Evolutionary conservation across 2,329 filamentous ascomycete species (phyloP).

Genomic region (Pleurostoma richardsiae): DNA sequence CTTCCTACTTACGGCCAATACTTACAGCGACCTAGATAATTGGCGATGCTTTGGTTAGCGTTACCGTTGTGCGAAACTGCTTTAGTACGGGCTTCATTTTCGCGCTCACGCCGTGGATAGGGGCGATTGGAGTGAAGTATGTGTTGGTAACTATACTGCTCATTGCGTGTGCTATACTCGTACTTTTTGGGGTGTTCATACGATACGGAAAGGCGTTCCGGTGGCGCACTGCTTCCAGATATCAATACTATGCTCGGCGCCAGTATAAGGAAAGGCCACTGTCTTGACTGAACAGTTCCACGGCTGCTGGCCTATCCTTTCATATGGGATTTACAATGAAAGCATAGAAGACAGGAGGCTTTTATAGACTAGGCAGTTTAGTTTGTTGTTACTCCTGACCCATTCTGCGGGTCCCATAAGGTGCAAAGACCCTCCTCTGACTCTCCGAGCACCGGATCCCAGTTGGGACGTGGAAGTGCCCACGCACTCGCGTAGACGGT

Average conservation of each 20-base stretch:
- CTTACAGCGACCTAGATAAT: constrained; percentile 29
- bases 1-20: neutral
- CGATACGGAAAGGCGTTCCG: neutral
- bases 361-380: too few relatives aligned
- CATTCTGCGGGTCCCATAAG: neutral
- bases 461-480: neutral
- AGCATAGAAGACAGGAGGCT: too few relatives aligned
- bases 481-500: neutral
- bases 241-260: neutral
- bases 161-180: neutral
- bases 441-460: neutral
- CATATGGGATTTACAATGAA: too few relatives aligned
- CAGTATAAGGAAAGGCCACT: neutral
- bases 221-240: neutral
- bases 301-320: too few relatives aligned
- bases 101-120: constrained; percentile 35
- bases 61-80: constrained; percentile 38
- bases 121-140: constrained; percentile 31
- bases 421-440: neutral
- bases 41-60: constrained; percentile 36
- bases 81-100: constrained; percentile 40
- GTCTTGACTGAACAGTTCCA: too few relatives aligned
- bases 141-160: neutral
- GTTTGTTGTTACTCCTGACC: neutral
- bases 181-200: neutral